A percentile compares a stretch with the other conserved stretches of the same genome.
Evolutionary conservation across 495 filamentous ascomycete genomes (phyloP).

Genomic region (Tetracladium setigerum): DNA sequence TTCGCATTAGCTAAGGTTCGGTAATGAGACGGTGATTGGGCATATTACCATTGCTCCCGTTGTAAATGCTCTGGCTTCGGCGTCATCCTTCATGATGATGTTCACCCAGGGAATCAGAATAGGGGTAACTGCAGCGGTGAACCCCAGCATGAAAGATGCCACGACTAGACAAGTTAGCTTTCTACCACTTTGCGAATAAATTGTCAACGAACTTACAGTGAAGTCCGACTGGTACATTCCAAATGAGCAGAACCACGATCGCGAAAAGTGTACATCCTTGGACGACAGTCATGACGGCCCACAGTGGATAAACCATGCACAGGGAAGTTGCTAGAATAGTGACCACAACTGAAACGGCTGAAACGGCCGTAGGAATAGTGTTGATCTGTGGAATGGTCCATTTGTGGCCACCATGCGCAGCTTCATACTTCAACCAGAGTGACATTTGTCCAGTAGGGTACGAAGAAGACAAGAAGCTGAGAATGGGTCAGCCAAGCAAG

Average conservation of each 20-base stretch:
- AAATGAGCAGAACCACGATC: slow-evolving; percentile 25
- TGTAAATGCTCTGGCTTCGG: slow-evolving; percentile 43
- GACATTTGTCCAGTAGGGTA: slow-evolving; percentile 11
- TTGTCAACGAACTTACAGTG: slow-evolving; percentile 9
- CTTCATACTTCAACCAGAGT: slow-evolving; percentile 2
- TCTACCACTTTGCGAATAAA: not conserved
- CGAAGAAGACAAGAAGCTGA: slow-evolving; percentile 8
- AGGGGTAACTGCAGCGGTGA: slow-evolving; percentile 11
- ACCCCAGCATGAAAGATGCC: slow-evolving; percentile 8
- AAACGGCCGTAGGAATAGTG: slow-evolving; percentile 2
- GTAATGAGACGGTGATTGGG: not conserved
- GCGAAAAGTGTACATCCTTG: slow-evolving; percentile 18
- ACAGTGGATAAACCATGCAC: slow-evolving; percentile 13
- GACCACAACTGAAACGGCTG: slow-evolving; percentile 2
- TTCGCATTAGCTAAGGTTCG: not conserved
- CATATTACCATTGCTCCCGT: slow-evolving; percentile 33
- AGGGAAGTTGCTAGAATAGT: slow-evolving; percentile 7
- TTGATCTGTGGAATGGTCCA: slow-evolving; percentile 8
- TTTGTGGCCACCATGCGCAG: not conserved
- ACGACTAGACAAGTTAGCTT: not conserved
- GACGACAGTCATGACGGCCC: slow-evolving; percentile 6
- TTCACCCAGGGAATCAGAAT: slow-evolving; percentile 36
- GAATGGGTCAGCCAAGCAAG: too few relatives aligned
- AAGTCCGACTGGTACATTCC: slow-evolving; percentile 34
- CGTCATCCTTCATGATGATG: slow-evolving; percentile 41